Evolutionary conservation across 257 asterid genomes (phyloP), one percentile per base, ranked within the genome.

Genomic region (Solanum chiquidenum): DNA sequence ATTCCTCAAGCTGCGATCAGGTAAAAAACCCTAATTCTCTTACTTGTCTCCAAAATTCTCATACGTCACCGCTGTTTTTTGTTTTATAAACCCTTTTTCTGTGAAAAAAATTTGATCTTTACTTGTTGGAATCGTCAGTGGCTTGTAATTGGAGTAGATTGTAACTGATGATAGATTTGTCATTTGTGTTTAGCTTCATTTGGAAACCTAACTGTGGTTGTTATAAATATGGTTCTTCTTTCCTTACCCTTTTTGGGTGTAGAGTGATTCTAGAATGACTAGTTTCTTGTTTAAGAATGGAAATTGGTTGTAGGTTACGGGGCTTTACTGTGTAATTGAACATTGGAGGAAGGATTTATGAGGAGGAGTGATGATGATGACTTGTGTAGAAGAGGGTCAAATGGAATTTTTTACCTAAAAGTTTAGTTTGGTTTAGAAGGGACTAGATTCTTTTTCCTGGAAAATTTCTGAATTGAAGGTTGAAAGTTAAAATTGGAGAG

Each of bases 21-120:
- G 87, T 86, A 86, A 69, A 86, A 80, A 86, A 69, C 87, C 87
- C 87, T 86, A 86, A 69, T 69, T 55, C 8, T 35, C 62, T 37
- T 69, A 84, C 76, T 37, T 75, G 55, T 21, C 60, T 62, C 58
- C 66, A 25, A 25, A 23, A 46, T 58, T 58, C 25, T 72, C 44
- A 16, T 16, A 33, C 3, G 44, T 72, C 13, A 18, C 79, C 44
- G 7, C 27, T 83, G 52, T 13, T 46, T 82, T 27, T 34, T 31
- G 4, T 29, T 4, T 6, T 35, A 18, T 20, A 11, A 31, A 55
- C 74, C 31, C 29, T 12, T 83, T 83, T 58, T 64, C 21, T 23
- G 35, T 34, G 21, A 55, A 83, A 31, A 31, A 27, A 69, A 16
- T 3, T 27, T 52, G 87, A 85, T 86, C 34, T 86, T 69, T 86